phyloP scores from a whole-genome alignment of 805 yeast species.

The Starmerella khaoyaiensis region DNA sequence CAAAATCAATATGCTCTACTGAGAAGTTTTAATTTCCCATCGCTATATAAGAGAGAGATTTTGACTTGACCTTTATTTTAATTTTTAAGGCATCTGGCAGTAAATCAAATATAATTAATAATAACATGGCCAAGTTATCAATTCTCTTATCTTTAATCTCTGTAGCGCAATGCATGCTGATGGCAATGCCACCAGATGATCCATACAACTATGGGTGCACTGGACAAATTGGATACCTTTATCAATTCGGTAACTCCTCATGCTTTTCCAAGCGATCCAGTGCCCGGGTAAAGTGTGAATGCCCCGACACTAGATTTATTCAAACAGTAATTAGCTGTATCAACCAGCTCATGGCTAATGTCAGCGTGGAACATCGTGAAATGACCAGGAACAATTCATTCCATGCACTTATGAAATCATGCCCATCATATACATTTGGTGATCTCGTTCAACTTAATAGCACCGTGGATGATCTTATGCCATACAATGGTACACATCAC shows the following conservation, averaged over 20 bases:
- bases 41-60: too few relatives aligned
- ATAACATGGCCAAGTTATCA: too few relatives aligned
- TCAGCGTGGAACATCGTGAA: not conserved
- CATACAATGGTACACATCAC: slow-evolving; percentile 1
- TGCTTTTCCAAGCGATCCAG: slow-evolving; percentile 1
- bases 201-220: slow-evolving; percentile 8
- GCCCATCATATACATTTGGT: slow-evolving; percentile 3
- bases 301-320: slow-evolving; percentile 4
- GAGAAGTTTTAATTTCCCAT: too few relatives aligned
- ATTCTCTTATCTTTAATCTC: not conserved
- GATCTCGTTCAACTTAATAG: not conserved
- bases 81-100: too few relatives aligned
- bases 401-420: not conserved
- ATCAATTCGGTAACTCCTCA: slow-evolving; percentile 3
- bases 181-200: slow-evolving; percentile 6
- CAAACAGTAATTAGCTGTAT: slow-evolving; percentile 11
- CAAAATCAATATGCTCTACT: too few relatives aligned
- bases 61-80: too few relatives aligned
- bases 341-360: slow-evolving; percentile 4
- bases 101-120: too few relatives aligned
- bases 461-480: slow-evolving; percentile 1
- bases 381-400: not conserved
- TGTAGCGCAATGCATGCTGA: slow-evolving; percentile 8
- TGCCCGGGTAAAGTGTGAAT: slow-evolving; percentile 5
- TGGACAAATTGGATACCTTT: slow-evolving; percentile 5